Conservation (phyloP, 805 yeast species). For the Scheffersomyces amazonensis region DNA sequence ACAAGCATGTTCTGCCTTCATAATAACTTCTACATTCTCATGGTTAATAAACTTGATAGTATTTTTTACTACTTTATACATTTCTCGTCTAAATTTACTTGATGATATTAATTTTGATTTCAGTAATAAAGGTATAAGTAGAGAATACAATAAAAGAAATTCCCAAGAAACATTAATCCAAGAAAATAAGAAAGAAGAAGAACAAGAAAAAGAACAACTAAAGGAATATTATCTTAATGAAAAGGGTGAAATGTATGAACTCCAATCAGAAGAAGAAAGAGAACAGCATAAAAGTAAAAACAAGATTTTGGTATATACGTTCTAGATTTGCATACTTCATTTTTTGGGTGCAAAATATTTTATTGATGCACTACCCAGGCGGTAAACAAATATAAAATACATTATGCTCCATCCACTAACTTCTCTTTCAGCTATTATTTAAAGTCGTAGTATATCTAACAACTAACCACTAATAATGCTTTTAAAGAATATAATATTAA, state of each 20-base stretch:
- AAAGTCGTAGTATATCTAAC: no score
- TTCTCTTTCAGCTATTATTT: no score
- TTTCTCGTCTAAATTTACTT: constrained; percentile 30
- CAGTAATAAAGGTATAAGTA: constrained; percentile 17
- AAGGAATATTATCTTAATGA: constrained; percentile 27
- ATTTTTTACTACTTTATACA: constrained; percentile 37
- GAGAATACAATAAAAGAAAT: constrained; percentile 7
- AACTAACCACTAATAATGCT: no score
- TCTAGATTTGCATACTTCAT: constrained; percentile 2
- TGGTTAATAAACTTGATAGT: constrained; percentile 37
- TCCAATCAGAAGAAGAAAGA: constrained; percentile 11
- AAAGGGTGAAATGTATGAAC: constrained; percentile 28
- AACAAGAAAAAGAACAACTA: constrained; percentile 14
- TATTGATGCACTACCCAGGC: no score
- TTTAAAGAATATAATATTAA: no score
- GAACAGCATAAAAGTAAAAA: constrained; percentile 18
- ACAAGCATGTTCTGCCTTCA: constrained; percentile 33
- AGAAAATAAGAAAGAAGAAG: neutral
- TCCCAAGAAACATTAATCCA: neutral
- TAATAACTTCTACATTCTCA: constrained; percentile 34
- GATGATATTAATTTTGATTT: constrained; percentile 32
- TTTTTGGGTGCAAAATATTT: no score
- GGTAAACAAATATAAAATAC: no score
- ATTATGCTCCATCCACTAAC: no score
- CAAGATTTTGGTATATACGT: constrained; percentile 29